A percentile compares a stretch with the other conserved stretches of the same genome.
phyloP scores from a whole-genome alignment of 1,139 yeast species.

The Hemisphaericaspora xylanilytica region DNA sequence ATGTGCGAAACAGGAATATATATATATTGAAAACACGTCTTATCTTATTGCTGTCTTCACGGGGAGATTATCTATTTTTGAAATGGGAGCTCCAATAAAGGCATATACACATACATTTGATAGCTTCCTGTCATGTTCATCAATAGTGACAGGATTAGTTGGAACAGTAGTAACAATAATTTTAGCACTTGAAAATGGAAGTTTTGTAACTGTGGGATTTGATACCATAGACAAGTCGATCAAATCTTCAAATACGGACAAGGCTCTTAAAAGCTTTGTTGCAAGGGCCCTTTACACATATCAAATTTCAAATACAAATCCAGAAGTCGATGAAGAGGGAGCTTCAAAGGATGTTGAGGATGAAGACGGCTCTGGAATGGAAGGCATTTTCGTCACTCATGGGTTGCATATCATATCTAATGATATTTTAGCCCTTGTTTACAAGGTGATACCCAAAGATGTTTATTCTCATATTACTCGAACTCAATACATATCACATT shows the following conservation, averaged over 20 bases:
- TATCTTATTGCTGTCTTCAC: conserved; percentile 10
- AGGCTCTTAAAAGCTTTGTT: conserved; percentile 18
- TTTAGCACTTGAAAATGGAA: conserved; percentile 30
- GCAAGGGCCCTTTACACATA: conserved; percentile 23
- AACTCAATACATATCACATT: conserved; percentile 24
- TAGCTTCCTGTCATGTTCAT: conserved; percentile 7
- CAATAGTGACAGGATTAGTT: conserved; percentile 11
- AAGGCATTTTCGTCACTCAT: conserved; percentile 28
- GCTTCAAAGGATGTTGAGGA: conserved; percentile 9
- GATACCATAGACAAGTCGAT: conserved; percentile 9
- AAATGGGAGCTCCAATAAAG: conserved; percentile 1
- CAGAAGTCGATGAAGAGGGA: conserved; percentile 18
- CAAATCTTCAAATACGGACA: conserved; percentile 14
- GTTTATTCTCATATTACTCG: conserved; percentile 29
- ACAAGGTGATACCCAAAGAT: conserved; percentile 29
- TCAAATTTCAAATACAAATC: conserved; percentile 24
- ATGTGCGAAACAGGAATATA: conserved; percentile 6
- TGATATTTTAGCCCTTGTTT: conserved; percentile 26
- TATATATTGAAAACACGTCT: not conserved
- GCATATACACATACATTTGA: conserved; percentile 6
- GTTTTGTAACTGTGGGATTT: conserved; percentile 20
- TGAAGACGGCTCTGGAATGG: conserved; percentile 21
- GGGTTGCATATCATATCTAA: conserved; percentile 22
- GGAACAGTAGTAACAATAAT: conserved; percentile 10
- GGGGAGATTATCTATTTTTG: conserved; percentile 10